phyloP scores from a whole-genome alignment of 1,139 yeast genomes.

The Hemisphaericaspora xylofermentans region DNA sequence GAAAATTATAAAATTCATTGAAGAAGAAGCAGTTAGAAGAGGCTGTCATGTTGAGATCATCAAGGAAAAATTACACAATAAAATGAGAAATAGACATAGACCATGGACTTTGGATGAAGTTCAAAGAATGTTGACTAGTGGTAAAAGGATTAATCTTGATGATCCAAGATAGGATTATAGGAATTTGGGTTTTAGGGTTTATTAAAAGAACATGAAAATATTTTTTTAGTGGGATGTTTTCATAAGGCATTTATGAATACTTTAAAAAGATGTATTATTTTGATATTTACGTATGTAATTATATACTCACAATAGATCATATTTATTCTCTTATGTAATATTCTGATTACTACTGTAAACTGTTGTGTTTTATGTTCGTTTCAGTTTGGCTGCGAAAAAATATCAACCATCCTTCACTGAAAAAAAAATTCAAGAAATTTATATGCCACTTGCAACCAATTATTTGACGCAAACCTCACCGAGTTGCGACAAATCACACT shows the following conservation, averaged over 20 bases:
- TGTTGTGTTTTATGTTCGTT: neutral
- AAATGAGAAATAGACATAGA: constrained; percentile 33
- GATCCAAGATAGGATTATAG: constrained; percentile 16
- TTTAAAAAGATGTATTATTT: no score
- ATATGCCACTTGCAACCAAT: neutral
- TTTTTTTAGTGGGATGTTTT: neutral
- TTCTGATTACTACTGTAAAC: no score
- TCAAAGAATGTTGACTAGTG: constrained; percentile 38
- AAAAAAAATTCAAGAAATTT: neutral
- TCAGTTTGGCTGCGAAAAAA: neutral
- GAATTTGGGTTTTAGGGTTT: neutral
- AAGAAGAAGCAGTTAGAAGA: constrained; percentile 31
- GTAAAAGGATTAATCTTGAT: constrained; percentile 31
- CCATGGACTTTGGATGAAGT: constrained; percentile 43
- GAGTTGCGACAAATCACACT: no score
- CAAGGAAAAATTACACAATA: constrained; percentile 31
- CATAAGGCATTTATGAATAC: neutral
- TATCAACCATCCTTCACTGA: neutral
- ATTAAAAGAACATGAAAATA: neutral
- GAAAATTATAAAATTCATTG: constrained; percentile 34
- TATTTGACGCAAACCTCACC: neutral
- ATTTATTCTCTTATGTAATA: neutral
- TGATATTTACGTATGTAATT: neutral
- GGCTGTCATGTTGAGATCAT: constrained; percentile 24
- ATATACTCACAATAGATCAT: neutral